phyloP scores from a whole-genome alignment of 2,329 filamentous ascomycete species.

The Xylaria sp. region DNA sequence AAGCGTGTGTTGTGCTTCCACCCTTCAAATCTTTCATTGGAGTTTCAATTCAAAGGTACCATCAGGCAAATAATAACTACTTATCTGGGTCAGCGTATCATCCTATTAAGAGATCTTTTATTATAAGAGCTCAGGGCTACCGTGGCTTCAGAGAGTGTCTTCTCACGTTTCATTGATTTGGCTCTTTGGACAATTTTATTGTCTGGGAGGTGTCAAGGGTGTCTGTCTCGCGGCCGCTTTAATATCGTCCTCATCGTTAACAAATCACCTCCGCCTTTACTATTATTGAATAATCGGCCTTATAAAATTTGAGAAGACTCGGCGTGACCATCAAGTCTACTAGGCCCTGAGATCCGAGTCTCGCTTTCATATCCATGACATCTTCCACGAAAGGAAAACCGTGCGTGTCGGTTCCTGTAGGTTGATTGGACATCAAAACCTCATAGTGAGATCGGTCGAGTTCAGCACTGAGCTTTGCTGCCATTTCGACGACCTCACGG shows the following conservation, averaged over 20 bases:
- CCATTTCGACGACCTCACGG: constrained; percentile 39
- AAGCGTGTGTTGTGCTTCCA: neutral
- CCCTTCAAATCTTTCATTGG: neutral
- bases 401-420: constrained; percentile 41
- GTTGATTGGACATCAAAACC: constrained; percentile 45
- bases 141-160: neutral
- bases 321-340: constrained; percentile 49
- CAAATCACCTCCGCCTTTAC: constrained; percentile 49
- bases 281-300: constrained; percentile 42
- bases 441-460: constrained; percentile 41
- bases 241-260: constrained; percentile 28
- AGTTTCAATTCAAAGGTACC: neutral
- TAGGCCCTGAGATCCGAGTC: constrained; percentile 33
- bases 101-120: neutral
- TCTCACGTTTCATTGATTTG: constrained; percentile 9
- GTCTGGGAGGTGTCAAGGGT: neutral
- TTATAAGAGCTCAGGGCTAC: neutral
- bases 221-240: neutral
- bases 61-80: neutral
- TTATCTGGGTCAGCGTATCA: neutral
- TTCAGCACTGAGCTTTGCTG: constrained; percentile 40
- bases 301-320: constrained; percentile 43
- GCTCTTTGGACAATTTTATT: neutral
- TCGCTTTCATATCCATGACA: constrained; percentile 44
- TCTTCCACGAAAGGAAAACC: constrained; percentile 41